Evolutionary conservation across 345 rosid genomes (phyloP).

Genomic region (Euphorbia tirucalli): DNA sequence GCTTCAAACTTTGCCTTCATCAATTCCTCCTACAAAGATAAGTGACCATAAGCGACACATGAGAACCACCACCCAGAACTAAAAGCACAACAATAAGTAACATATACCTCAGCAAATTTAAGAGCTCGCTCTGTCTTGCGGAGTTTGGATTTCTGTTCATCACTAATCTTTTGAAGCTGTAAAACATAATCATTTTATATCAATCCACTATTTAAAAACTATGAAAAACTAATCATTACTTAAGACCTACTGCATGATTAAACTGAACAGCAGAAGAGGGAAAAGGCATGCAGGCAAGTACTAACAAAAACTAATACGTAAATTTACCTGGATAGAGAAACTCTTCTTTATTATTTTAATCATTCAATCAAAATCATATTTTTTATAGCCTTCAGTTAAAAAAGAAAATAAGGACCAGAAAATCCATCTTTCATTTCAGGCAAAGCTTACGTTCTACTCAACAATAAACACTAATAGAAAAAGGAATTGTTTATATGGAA

Average conservation of each 20-base stretch:
- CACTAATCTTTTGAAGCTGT: constrained; percentile 74
- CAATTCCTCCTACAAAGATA: constrained; percentile 67
- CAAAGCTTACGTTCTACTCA: not conserved
- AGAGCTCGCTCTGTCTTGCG: constrained; percentile 89
- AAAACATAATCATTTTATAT: constrained; percentile 8
- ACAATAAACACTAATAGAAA: too few relatives aligned
- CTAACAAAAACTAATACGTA: not conserved
- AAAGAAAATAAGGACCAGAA: not conserved
- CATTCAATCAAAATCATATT: not conserved
- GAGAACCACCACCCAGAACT: constrained; percentile 7
- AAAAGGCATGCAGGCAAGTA: not conserved
- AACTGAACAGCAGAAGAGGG: not conserved
- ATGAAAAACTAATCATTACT: not conserved
- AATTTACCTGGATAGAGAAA: not conserved
- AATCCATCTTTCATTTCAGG: not conserved
- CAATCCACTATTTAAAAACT: not conserved
- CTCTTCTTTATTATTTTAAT: not conserved
- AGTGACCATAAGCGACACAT: not conserved
- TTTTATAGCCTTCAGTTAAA: not conserved
- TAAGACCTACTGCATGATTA: not conserved
- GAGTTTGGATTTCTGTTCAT: constrained; percentile 69
- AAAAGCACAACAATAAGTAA: not conserved
- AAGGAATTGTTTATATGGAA: not conserved
- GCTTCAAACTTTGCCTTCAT: constrained; percentile 80
- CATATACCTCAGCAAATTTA: constrained; percentile 77